Percentiles rank a stretch among this genome's conserved stretches.
These are phyloP conservation scores for Saussurea involucrata DNA, from an alignment of 129 eudicot genomes.

Conservation along the genomic window DNA sequence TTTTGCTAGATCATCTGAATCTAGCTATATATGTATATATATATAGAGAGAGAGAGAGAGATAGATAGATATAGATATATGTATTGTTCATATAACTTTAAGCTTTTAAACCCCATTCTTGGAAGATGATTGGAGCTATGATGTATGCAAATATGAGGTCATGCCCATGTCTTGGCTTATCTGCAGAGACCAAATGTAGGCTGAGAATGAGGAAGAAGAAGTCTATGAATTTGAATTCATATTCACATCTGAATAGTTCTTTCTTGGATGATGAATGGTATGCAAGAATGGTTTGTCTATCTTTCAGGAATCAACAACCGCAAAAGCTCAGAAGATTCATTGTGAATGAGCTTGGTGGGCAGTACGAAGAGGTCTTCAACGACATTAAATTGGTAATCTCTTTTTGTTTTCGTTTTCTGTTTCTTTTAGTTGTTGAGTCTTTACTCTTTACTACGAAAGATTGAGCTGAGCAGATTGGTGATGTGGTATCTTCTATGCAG, in stretches of 20 bases:
- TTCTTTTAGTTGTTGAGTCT: not conserved
- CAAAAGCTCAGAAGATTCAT: conserved; percentile 12
- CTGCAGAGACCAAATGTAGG: conserved; percentile 22
- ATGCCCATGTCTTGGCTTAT: conserved; percentile 36
- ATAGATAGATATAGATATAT: not conserved
- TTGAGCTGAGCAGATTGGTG: not conserved
- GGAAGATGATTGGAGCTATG: conserved; percentile 19
- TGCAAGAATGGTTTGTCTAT: conserved; percentile 19
- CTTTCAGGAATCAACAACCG: conserved; percentile 23
- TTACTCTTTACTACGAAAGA: not conserved
- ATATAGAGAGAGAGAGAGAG: no score
- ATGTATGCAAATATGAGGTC: conserved; percentile 22
- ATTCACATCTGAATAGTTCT: conserved; percentile 19
- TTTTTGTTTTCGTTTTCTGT: not conserved
- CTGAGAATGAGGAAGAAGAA: conserved; percentile 17
- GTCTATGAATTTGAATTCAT: not conserved
- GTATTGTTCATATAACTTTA: not conserved
- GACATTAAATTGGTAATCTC: conserved; percentile 40
- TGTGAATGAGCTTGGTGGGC: conserved; percentile 51
- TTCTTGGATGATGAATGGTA: conserved; percentile 41
- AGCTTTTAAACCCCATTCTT: not conserved
- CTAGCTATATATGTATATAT: not conserved
- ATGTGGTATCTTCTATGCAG: conserved; percentile 50
- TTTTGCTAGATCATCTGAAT: not conserved
- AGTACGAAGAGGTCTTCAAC: conserved; percentile 49